Conservation (phyloP, 2,329 filamentous ascomycete genomes). For the Akanthomyces lecanii region DNA sequence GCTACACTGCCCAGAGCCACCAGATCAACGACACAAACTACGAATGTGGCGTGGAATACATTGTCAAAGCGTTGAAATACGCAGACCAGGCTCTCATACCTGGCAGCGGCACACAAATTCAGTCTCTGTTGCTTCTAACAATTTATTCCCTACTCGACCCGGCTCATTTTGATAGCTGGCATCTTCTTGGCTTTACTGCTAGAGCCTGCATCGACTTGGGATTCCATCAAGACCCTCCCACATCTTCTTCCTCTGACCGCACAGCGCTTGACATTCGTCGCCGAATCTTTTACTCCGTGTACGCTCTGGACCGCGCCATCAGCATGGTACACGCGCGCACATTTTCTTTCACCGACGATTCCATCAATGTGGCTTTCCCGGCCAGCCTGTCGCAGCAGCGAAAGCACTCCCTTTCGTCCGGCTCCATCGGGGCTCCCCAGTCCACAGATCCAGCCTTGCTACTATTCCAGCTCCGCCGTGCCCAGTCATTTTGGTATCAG, state of each 20-base stretch:
- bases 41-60: constrained; percentile 50
- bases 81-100: constrained; percentile 81
- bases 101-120: constrained; percentile 79
- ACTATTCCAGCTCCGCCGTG: constrained; percentile 76
- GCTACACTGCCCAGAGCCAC: constrained; percentile 69
- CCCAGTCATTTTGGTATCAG: constrained; percentile 88
- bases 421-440: constrained; percentile 41
- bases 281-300: constrained; percentile 85
- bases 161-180: constrained; percentile 90
- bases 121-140: constrained; percentile 79
- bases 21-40: constrained; percentile 63
- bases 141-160: constrained; percentile 90
- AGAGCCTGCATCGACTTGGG: constrained; percentile 85
- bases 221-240: constrained; percentile 84
- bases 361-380: constrained; percentile 76
- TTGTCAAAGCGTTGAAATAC: constrained; percentile 64
- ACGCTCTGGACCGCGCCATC: constrained; percentile 81
- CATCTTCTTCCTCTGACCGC: constrained; percentile 63
- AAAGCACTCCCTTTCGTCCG: constrained; percentile 38
- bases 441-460: constrained; percentile 67
- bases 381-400: constrained; percentile 38
- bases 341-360: constrained; percentile 91
- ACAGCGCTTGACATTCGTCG: constrained; percentile 71
- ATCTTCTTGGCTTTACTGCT: constrained; percentile 83
- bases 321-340: constrained; percentile 83